Evolutionary conservation across 345 rosid genomes (phyloP), one percentile per base, ranked within the genome.

Genomic region (Angophora floribunda): DNA sequence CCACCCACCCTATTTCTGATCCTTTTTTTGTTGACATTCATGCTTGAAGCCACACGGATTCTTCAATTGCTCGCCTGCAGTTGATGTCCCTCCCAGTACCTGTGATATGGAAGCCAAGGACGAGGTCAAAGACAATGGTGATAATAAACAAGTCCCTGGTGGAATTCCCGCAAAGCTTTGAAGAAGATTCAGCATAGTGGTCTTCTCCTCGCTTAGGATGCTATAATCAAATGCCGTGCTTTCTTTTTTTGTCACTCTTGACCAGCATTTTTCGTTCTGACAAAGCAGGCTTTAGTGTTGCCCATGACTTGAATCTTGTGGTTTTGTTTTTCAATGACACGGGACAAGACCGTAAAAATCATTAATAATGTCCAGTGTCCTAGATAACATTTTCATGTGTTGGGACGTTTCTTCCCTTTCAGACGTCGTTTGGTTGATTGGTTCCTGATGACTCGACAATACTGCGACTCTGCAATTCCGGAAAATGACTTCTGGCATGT

Each of bases 31-130:
- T 52, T 50, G 32, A 51, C 88, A 92, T 94, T 75, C 84, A 41
- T 41, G 84, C 84, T 75, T 75, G 84, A 75, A 97, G 99, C 99
- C 99, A 51, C 99, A 97, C 84, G 99, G 99, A 63, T 97, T 97
- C 89, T 97, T 96, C 91, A 97, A 96, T 89, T 95, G 98, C 93
- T 97, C 99, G 19, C 99, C 98, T 7, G 98, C 99, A 1, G 94
- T 96, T 50, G 99, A 97, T 86, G 99, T 97, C 44, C 99, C 99
- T 7, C 99, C 99, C 30, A 95, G 90, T 80, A 88, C 94, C 14
- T 95, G 98, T 80, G 98, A 97, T 90, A 52, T 92, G 92, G 98
- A 96, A 24, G 82, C 91, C 13, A 96, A 95, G 87, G 97, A 96
- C 87, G 96, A 94, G 59, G 95, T 90, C 61, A 96, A 96, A 91